Percentiles rank a stretch among this genome's conserved stretches.
Evolutionary conservation across 2,329 filamentous ascomycete species (phyloP).

Genomic region (Stachybotrys chartarum): DNA sequence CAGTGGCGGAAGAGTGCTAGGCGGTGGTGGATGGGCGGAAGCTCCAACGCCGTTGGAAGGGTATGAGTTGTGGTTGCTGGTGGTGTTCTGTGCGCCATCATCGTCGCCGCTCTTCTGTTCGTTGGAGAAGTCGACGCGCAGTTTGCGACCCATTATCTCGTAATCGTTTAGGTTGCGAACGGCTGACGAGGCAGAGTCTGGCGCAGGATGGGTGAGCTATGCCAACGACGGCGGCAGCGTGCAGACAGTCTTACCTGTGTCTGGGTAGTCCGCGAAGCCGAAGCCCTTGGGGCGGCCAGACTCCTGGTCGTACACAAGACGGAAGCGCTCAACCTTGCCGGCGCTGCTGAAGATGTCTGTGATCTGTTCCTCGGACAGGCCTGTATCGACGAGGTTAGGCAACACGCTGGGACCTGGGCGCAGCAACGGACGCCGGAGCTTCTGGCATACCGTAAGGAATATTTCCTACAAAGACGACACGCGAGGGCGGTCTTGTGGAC

Average conservation of each 20-base stretch:
- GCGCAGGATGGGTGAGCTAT: background rate
- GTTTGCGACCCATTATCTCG: constrained; percentile 89
- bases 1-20: constrained; percentile 64
- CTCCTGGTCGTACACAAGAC: constrained; percentile 91
- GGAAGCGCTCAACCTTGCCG: constrained; percentile 85
- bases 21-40: constrained; percentile 23
- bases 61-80: constrained; percentile 13
- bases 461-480: constrained; percentile 79
- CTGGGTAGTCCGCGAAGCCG: constrained; percentile 92
- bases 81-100: constrained; percentile 15
- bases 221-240: background rate
- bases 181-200: constrained; percentile 78
- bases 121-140: constrained; percentile 93
- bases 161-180: constrained; percentile 93
- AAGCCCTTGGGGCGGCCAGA: constrained; percentile 94
- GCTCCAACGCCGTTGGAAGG: constrained; percentile 25
- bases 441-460: constrained; percentile 63
- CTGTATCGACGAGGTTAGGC: constrained; percentile 37
- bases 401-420: background rate
- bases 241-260: constrained; percentile 56
- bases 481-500: constrained; percentile 68
- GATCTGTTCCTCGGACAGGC: constrained; percentile 93
- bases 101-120: constrained; percentile 72
- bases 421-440: background rate
- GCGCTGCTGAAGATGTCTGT: constrained; percentile 86